These are phyloP conservation scores for Penicillium nordicum DNA, from an alignment of 2,329 filamentous ascomycete genomes.

Conservation along the genomic window DNA sequence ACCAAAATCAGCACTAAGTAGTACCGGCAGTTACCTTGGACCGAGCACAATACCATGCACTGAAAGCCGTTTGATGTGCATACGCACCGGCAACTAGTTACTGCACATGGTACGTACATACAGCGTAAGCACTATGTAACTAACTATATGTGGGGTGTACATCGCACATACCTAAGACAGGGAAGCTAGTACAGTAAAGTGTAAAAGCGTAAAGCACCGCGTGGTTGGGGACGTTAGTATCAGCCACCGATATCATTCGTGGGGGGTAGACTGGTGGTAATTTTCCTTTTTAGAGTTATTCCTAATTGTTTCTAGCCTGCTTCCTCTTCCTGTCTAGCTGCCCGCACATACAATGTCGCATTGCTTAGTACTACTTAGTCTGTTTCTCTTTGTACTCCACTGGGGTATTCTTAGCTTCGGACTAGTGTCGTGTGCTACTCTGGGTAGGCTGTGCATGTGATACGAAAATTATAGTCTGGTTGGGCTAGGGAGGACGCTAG, in stretches of 20 bases:
- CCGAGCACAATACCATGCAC: not conserved
- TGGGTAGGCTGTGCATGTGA: not conserved
- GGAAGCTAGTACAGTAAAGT: not conserved
- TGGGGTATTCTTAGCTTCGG: not conserved
- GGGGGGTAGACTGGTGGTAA: not conserved
- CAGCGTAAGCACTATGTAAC: not conserved
- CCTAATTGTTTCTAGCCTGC: not conserved
- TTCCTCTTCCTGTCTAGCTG: not conserved
- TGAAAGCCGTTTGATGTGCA: not conserved
- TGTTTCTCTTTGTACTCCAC: not conserved
- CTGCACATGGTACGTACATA: not conserved
- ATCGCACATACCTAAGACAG: not conserved
- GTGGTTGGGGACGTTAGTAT: conserved; percentile 2
- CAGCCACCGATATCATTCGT: conserved; percentile 8
- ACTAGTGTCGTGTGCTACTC: conserved; percentile 1
- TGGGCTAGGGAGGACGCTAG: not conserved
- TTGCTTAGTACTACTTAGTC: not conserved
- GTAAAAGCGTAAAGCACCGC: not conserved
- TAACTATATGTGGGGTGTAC: not conserved
- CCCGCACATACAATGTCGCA: not conserved
- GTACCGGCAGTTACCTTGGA: not conserved
- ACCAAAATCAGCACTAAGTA: not conserved
- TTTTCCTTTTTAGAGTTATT: conserved; percentile 5
- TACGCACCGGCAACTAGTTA: not conserved
- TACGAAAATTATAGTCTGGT: not conserved